Conservation (phyloP, 208 protist species). For the Leishmania turanica region DNA sequence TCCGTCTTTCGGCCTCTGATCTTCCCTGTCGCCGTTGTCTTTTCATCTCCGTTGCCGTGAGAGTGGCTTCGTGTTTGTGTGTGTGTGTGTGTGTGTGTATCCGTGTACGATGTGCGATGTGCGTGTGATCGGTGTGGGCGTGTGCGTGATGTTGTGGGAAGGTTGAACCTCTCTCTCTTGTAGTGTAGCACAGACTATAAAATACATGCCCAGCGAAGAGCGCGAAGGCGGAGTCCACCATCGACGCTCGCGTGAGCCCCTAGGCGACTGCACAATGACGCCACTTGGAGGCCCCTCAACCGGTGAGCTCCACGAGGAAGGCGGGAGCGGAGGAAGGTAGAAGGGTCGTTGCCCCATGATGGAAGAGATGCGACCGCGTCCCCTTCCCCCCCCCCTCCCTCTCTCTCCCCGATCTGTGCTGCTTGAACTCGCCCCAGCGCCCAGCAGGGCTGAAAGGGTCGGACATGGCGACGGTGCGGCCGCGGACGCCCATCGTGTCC, state of each 20-base stretch:
- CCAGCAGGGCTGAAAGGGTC: not conserved
- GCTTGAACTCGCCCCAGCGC: not conserved
- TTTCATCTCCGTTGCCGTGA: not conserved
- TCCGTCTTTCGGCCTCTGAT: not conserved
- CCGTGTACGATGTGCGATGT: not conserved
- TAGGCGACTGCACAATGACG: not conserved
- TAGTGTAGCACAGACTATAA: conserved; percentile 17
- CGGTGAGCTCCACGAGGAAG: not conserved
- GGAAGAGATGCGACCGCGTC: not conserved
- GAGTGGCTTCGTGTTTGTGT: not conserved
- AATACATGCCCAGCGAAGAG: conserved; percentile 16
- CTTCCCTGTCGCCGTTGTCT: not conserved
- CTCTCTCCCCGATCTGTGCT: not conserved
- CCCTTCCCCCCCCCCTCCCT: not conserved
- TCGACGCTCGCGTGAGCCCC: not conserved
- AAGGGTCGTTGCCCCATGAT: not conserved
- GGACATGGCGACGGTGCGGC: not conserved
- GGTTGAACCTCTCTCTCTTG: not conserved
- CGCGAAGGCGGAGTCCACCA: not conserved
- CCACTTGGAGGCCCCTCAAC: not conserved
- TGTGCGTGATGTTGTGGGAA: conserved; percentile 3
- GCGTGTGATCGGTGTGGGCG: conserved; percentile 1
- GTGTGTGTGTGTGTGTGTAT: not conserved
- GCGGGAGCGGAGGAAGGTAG: not conserved
- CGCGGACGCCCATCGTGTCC: not conserved